These are phyloP conservation scores for Stenocarpella maydis DNA, from an alignment of 2,329 filamentous ascomycete genomes.

Conservation along the genomic window DNA sequence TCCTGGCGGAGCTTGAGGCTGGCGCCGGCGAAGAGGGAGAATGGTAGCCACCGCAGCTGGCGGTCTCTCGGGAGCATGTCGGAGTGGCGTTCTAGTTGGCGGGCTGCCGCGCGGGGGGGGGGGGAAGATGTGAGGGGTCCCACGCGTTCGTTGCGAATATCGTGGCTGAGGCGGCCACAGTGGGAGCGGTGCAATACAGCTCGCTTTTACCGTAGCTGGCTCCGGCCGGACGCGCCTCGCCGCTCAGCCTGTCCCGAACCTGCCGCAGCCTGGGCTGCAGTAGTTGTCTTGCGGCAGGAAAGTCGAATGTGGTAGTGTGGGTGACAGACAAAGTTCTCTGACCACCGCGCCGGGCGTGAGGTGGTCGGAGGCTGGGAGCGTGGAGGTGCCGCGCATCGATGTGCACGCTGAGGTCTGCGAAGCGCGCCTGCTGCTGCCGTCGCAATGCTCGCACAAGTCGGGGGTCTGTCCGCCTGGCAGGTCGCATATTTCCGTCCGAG, in stretches of 20 bases:
- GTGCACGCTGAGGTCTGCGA: conserved; percentile 46
- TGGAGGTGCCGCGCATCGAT: conserved; percentile 38
- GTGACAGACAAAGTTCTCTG: conserved; percentile 7
- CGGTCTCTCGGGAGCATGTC: conserved; percentile 47
- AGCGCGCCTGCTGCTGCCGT: conserved; percentile 22
- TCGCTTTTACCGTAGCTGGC: conserved; percentile 52
- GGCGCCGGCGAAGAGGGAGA: conserved; percentile 49
- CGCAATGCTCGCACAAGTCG: conserved; percentile 3
- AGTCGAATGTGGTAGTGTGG: not conserved
- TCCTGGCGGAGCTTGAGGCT: conserved; percentile 51
- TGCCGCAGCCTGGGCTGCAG: not conserved
- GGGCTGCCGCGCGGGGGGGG: conserved; percentile 46
- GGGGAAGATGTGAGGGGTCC: conserved; percentile 44
- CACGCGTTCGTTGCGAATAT: conserved; percentile 45
- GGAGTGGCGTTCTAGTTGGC: conserved; percentile 50
- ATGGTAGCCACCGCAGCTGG: conserved; percentile 48
- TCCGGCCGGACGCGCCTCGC: conserved; percentile 39
- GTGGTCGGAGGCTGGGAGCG: not conserved
- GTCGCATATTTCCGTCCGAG: conserved; percentile 41
- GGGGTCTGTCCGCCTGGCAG: not conserved
- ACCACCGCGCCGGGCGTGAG: not conserved
- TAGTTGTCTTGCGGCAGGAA: conserved; percentile 19
- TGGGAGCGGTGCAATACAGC: conserved; percentile 35
- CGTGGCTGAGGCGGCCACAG: conserved; percentile 51
- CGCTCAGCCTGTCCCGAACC: not conserved